Evolutionary conservation across 2,329 filamentous ascomycete species (phyloP), one percentile per base, ranked within the genome.

Genomic region (Fusarium sp.): DNA sequence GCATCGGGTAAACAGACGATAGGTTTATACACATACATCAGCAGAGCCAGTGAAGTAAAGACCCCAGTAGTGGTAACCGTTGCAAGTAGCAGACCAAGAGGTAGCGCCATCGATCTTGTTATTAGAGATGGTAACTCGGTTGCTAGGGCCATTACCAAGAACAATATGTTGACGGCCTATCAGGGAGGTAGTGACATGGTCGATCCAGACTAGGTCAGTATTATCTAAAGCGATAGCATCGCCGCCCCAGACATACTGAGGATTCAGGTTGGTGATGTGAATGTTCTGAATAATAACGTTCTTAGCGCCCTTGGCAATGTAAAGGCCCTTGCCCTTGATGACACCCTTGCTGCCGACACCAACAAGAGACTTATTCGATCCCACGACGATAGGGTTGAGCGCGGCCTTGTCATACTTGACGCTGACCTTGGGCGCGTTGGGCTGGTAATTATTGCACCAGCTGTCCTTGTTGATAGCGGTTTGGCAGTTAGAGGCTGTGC

Each of bases 221-320:
- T 81, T 78, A 60, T 86, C 79, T 7, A 89, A 76, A 37, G 85
- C 87, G 74, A 89, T 86, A 41, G 84, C 86, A 73, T 89, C 86
- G 48, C 87, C 87, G 56, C 87, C 87, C 87, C 87, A 89, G 68
- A 89, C 85, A 74, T 88, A 88, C 75, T 87, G 71, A 4, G 86
- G 82, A 80, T 89, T 88, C 60, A 89, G 76, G 54, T 86, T 79
- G 47, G 85, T 86, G 71, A 88, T 82, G 51, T 83, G 81, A 54
- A 88, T 79, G 77, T 87, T 88, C 82, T 88, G 88, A 76, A 90
- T 86, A 74, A 90, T 90, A 75, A 91, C 79, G 77, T 90, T 89
- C 65, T 73, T 78, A 75, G 77, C 82, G 56, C 80, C 82, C 56
- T 80, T 80, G 58, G 82, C 79, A 16, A 87, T 82, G 30, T 85